Evolutionary conservation across 352 stramenopile genomes (phyloP).

Genomic region (Nothophytophthora sp.): DNA sequence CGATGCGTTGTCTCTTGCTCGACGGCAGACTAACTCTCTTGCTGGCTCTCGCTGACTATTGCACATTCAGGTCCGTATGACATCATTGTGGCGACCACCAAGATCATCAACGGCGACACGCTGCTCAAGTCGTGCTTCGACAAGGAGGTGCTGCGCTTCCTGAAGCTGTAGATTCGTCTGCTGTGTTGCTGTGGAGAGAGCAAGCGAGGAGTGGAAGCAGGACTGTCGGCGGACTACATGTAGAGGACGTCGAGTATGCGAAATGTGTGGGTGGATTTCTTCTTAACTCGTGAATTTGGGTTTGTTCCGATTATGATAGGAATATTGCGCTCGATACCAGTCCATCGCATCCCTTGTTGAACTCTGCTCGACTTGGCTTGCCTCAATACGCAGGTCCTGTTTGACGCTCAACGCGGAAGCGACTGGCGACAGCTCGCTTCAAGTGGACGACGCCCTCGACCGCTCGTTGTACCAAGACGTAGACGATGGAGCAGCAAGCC

Average conservation of each 20-base stretch:
- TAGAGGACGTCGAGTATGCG: slow-evolving; percentile 6
- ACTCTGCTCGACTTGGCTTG: no score
- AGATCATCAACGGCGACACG: slow-evolving; percentile 88
- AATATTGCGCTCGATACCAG: no score
- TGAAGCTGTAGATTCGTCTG: slow-evolving; percentile 52
- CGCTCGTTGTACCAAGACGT: no score
- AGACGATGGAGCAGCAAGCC: no score
- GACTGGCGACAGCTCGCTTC: no score
- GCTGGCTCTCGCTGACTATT: slow-evolving; percentile 9
- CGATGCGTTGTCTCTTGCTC: background rate
- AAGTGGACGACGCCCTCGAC: no score
- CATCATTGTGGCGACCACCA: slow-evolving; percentile 94
- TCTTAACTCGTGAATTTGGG: slow-evolving; percentile 21
- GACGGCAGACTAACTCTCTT: slow-evolving; percentile 3
- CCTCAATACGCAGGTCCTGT: no score
- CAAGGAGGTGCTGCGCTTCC: slow-evolving; percentile 76
- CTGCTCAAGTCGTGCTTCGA: slow-evolving; percentile 89
- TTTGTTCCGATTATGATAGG: no score
- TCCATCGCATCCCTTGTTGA: no score
- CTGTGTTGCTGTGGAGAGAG: background rate
- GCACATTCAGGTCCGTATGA: slow-evolving; percentile 68
- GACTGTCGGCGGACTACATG: background rate
- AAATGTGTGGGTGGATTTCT: slow-evolving; percentile 12
- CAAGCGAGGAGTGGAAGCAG: background rate
- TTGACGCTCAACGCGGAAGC: no score